Percentiles rank a stretch among this genome's conserved stretches.
These are phyloP conservation scores for Populus deltoides DNA, from an alignment of 345 rosid genomes.

Conservation along the genomic window DNA sequence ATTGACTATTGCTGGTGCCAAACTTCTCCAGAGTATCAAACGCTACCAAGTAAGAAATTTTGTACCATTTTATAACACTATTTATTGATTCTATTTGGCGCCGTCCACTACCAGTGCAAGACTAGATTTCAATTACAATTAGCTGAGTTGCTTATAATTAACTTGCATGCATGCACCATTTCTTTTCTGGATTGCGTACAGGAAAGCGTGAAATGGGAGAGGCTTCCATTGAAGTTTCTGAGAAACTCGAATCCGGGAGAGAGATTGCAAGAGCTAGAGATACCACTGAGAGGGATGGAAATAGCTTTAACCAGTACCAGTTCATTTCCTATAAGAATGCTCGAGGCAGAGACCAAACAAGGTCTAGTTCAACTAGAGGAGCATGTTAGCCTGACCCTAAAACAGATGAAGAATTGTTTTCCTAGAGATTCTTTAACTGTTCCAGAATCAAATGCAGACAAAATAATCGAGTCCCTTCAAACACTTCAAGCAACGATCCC, in stretches of 20 bases:
- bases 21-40: constrained; percentile 49
- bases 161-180: neutral
- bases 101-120: neutral
- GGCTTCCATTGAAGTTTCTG: constrained; percentile 51
- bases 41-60: constrained; percentile 49
- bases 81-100: neutral
- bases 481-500: constrained; percentile 47
- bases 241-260: constrained; percentile 44
- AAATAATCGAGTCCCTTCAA: constrained; percentile 38
- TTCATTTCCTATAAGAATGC: constrained; percentile 37
- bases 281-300: constrained; percentile 74
- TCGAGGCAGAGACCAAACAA: constrained; percentile 38
- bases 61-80: neutral
- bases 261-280: constrained; percentile 53
- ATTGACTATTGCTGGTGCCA: constrained; percentile 37
- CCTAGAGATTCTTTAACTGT: constrained; percentile 40
- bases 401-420: constrained; percentile 30
- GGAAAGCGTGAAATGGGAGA: constrained; percentile 88
- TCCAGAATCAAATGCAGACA: constrained; percentile 48
- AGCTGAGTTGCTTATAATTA: neutral
- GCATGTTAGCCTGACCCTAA: constrained; percentile 37
- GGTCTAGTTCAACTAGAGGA: constrained; percentile 40
- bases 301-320: constrained; percentile 47
- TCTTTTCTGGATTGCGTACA: constrained; percentile 19
- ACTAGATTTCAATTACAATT: neutral